Evolutionary conservation across 129 eudicot genomes (phyloP), one percentile per base, ranked within the genome.

Genomic region (Tagetes erecta): DNA sequence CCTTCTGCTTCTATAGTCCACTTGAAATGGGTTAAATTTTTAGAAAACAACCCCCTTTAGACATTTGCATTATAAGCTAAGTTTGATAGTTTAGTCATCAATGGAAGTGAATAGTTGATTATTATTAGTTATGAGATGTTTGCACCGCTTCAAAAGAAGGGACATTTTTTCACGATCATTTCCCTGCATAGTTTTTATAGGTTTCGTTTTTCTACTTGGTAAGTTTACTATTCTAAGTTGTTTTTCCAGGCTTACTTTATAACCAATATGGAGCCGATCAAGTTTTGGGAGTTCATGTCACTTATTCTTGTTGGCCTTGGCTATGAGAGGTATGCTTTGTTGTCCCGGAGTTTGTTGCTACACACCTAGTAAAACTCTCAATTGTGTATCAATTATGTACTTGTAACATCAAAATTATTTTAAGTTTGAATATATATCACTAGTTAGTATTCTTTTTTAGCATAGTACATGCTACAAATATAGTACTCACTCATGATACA

Each of bases 241-340:
- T 66, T 64, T 72, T 85, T 82, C 73, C 96, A 94, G 99, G 93
- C 97, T 59, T 94, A 86, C 83, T 94, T 94, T 78, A 86, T 94
- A 49, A 94, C 99, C 38, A 94, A 94, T 94, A 83, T 82, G 97
- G 99, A 94, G 86, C 91, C 97, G 3, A 85, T 94, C 83, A 85
- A 88, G 80, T 91, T 94, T 80, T 94, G 99, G 99, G 97, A 90
- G 83, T 94, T 94, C 73, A 75, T 90, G 79, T 83, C 96, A 63
- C 87, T 90, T 67, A 85, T 94, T 74, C 91, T 94, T 55, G 97
- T 78, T 51, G 99, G 97, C 47, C 97, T 94, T 78, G 99, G 99
- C 71, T 91, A 94, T 73, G 91, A 91, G 80, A 91, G 99, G 99
- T 94, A 88, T 72, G 68, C 33, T 69, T 77, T 46, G 64, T 36